Base-by-base conservation (phyloP, 257 asterid genomes). In the Solanum sejunctum region DNA sequence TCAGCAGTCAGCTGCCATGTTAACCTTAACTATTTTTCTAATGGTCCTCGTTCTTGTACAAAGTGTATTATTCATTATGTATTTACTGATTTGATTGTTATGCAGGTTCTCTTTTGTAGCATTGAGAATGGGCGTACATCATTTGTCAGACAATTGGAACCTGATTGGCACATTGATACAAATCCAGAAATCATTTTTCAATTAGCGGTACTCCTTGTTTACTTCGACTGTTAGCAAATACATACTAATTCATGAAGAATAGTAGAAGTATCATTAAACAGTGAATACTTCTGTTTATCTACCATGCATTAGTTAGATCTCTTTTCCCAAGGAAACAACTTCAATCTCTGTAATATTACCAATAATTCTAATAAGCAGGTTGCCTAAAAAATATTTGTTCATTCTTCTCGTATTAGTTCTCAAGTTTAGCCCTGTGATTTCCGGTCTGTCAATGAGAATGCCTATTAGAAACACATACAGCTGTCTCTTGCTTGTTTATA, bases 131-230 rank as follows among this genome's bases (percentile, higher is more conserved):
- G 98, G 21, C 91, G 98, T 64, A 80, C 92, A 21, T 95, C 99
- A 81, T 97, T 97, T 87, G 99, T 95, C 28, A 90, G 99, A 85
- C 99, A 97, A 87, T 90, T 95, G 84, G 99, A 97, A 90, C 99
- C 99, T 12, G 99, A 97, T 85, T 97, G 99, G 99, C 99, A 97
- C 85, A 92, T 97, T 43, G 99, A 97, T 88, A 89, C 99, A 28
- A 97, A 92, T 81, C 92, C 97, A 51, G 99, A 97, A 87, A 90
- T 95, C 69, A 84, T 93, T 75, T 87, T 86, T 70, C 98, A 95
- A 67, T 89, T 97, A 89, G 92, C 98, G 86, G 99, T 97, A 95
- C 20, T 90, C 86, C 52, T 80, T 63, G 16, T 26, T 83, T 85
- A 56, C 67, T 60, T 60, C 52, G 21, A 63, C 71, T 47, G 58